Conservation (phyloP, 345 rosid genomes). For the Acer saccharum region DNA sequence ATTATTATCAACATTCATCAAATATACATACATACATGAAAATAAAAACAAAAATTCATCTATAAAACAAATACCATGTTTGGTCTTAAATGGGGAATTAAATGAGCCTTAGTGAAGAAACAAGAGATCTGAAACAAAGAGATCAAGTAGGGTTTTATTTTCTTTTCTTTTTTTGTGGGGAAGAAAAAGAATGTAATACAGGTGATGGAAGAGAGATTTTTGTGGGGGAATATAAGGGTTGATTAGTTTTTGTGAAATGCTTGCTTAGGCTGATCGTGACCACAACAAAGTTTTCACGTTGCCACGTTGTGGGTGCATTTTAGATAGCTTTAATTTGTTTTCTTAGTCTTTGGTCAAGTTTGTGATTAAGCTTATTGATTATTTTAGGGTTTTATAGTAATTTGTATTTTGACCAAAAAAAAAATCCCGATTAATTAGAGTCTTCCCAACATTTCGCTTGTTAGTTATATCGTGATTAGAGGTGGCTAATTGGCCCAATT, state of each 20-base stretch:
- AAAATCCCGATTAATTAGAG: too few relatives aligned
- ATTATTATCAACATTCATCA: neutral
- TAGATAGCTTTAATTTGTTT: too few relatives aligned
- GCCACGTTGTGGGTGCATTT: conserved; percentile 17
- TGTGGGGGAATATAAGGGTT: conserved; percentile 26
- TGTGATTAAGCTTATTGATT: neutral
- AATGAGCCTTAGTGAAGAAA: neutral
- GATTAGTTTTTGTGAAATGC: neutral
- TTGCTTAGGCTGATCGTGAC: conserved; percentile 15
- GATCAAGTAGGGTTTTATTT: neutral
- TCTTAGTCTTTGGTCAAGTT: neutral
- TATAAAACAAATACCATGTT: neutral
- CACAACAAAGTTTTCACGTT: neutral
- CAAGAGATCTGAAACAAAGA: neutral
- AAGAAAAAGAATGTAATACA: neutral
- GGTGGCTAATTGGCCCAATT: neutral
- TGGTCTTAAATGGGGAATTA: neutral
- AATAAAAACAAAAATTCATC: neutral
- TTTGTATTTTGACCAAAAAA: neutral
- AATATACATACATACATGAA: neutral
- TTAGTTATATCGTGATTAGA: neutral
- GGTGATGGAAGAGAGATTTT: conserved; percentile 38
- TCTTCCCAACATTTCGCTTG: neutral
- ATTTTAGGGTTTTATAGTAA: neutral
- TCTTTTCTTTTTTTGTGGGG: neutral